Evolutionary conservation across 768 basidiomycete genomes (phyloP).

Genomic region (Polyporus arcularius): DNA sequence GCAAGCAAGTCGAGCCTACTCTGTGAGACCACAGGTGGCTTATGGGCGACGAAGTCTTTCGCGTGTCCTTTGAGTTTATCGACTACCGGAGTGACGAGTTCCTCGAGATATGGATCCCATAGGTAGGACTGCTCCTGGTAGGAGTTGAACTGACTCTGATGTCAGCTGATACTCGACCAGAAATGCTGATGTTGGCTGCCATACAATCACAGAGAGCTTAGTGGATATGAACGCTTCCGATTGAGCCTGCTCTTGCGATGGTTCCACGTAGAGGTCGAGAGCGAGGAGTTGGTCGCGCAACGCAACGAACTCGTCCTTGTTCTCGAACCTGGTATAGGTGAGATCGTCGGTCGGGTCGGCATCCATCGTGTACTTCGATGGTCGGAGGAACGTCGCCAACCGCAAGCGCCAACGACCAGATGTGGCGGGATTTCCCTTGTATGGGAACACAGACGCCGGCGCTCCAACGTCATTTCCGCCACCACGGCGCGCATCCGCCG

Average conservation of each 20-base stretch:
- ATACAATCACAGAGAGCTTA: constrained; percentile 53
- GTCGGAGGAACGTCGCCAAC: background rate
- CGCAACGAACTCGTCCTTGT: constrained; percentile 57
- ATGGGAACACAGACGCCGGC: background rate
- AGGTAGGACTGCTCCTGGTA: constrained; percentile 95
- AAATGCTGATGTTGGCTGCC: constrained; percentile 18
- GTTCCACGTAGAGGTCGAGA: constrained; percentile 45
- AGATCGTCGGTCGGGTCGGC: constrained; percentile 44
- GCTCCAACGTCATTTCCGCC: background rate
- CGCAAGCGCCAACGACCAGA: background rate
- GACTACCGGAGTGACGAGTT: constrained; percentile 75
- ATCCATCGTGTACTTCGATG: constrained; percentile 29
- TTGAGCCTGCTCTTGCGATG: constrained; percentile 31
- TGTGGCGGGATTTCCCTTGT: background rate
- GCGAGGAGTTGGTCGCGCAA: constrained; percentile 53
- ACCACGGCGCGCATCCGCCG: background rate
- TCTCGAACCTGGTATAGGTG: constrained; percentile 62
- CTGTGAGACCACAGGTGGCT: constrained; percentile 24
- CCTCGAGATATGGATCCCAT: constrained; percentile 85
- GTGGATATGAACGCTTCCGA: constrained; percentile 43
- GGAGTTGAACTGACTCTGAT: constrained; percentile 55
- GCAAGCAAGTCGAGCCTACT: constrained; percentile 50
- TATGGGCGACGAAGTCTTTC: constrained; percentile 28
- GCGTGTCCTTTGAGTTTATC: constrained; percentile 60
- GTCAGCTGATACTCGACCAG: background rate